phyloP scores from a whole-genome alignment of 768 basidiomycete genomes.

The Phylloporus arenicola region DNA sequence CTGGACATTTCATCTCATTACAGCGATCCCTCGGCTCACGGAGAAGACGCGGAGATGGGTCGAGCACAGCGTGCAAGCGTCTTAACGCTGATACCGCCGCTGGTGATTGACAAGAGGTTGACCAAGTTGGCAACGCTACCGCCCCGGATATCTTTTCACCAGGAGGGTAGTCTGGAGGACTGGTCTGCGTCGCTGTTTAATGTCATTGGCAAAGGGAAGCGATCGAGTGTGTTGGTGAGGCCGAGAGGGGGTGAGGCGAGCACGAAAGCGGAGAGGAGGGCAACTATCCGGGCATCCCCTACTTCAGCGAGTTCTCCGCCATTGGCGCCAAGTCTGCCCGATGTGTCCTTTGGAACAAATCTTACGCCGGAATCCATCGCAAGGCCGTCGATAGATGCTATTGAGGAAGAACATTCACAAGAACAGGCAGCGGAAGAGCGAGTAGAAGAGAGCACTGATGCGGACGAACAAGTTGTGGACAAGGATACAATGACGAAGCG shows the following conservation, averaged over 20 bases:
- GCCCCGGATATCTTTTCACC: slow-evolving; percentile 53
- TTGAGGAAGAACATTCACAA: slow-evolving; percentile 13
- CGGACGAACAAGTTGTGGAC: background rate
- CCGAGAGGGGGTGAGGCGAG: background rate
- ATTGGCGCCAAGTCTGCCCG: slow-evolving; percentile 7
- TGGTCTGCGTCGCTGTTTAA: slow-evolving; percentile 54
- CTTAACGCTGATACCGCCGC: slow-evolving; percentile 25
- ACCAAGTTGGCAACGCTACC: slow-evolving; percentile 28
- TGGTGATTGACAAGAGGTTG: slow-evolving; percentile 27
- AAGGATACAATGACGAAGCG: background rate
- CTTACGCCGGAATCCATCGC: slow-evolving; percentile 14
- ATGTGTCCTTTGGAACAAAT: slow-evolving; percentile 18
- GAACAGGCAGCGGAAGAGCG: background rate
- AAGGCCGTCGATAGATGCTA: background rate
- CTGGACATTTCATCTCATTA: slow-evolving; percentile 27
- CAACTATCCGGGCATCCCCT: slow-evolving; percentile 14
- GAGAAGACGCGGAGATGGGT: slow-evolving; percentile 6
- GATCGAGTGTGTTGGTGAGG: slow-evolving; percentile 6
- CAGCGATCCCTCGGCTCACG: slow-evolving; percentile 1
- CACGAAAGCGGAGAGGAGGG: slow-evolving; percentile 12
- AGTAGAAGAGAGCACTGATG: background rate
- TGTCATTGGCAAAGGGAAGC: slow-evolving; percentile 38
- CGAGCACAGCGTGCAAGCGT: slow-evolving; percentile 3
- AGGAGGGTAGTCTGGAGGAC: slow-evolving; percentile 41
- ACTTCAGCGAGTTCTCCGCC: slow-evolving; percentile 4